Conservation (phyloP, 1,284 basidiomycete species). For the Ustilago curta region DNA sequence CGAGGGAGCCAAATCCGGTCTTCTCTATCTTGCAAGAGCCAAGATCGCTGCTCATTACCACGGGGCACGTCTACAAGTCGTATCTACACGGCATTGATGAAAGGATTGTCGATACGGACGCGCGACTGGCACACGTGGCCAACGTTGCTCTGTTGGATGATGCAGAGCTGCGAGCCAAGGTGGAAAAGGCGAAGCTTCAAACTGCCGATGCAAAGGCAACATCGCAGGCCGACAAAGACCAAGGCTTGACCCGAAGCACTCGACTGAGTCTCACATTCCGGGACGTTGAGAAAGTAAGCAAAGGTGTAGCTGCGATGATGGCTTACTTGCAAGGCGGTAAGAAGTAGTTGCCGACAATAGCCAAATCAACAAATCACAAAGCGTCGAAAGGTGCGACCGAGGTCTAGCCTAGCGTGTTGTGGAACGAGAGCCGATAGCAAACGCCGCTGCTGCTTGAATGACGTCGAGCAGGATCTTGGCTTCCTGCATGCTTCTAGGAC, state of each 20-base stretch:
- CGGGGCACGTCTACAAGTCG: constrained; percentile 57
- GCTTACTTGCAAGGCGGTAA: constrained; percentile 46
- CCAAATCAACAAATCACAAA: not conserved
- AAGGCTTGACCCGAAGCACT: constrained; percentile 73
- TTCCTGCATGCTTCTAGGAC: constrained; percentile 45
- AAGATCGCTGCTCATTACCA: constrained; percentile 63
- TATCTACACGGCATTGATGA: constrained; percentile 71
- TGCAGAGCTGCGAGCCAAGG: constrained; percentile 19
- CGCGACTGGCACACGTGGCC: constrained; percentile 41
- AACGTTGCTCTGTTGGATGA: constrained; percentile 46
- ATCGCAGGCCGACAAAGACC: constrained; percentile 40
- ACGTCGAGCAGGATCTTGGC: constrained; percentile 34
- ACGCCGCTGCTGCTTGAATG: constrained; percentile 32
- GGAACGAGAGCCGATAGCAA: constrained; percentile 34
- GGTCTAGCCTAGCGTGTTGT: constrained; percentile 1
- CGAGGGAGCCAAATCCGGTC: constrained; percentile 55
- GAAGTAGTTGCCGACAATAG: constrained; percentile 1
- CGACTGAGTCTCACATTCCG: constrained; percentile 88
- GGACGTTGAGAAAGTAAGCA: constrained; percentile 74
- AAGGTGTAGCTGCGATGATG: constrained; percentile 56
- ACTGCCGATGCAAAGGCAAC: constrained; percentile 71
- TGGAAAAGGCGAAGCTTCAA: constrained; percentile 18
- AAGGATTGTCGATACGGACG: constrained; percentile 67
- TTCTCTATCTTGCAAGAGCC: constrained; percentile 66
- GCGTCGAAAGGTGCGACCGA: not conserved